Base-by-base conservation (phyloP, 495 filamentous ascomycete species). In the Annulohypoxylon stygium region DNA sequence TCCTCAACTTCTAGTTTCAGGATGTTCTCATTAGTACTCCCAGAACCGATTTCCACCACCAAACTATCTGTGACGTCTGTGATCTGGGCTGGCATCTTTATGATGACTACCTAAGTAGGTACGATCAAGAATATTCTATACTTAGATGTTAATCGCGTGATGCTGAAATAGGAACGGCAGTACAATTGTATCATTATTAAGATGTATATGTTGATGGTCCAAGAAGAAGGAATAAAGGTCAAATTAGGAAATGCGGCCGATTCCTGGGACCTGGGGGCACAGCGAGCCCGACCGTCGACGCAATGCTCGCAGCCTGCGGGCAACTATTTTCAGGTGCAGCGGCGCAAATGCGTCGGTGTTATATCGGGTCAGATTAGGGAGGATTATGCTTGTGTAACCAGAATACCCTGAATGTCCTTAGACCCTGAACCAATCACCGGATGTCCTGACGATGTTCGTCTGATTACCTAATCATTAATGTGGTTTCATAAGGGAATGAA, bases 261-360 rank as follows among this genome's bases (percentile, higher is more conserved):
- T 30, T 26, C 9, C 14, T 26, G 20, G 18, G 20, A 20, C 9
- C 14, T 26, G 20, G 18, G 20, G 50, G 23, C 50, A 30, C 43
- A 20, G 4, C 43, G 18, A 7, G 43, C 18, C 16, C 12, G 5
- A 23, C 20, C 20, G 20, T 23, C 20, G 20, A 47, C 12, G 4
- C 11, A 53, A 30, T 53, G 4, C 26, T 53, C 16, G 23, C 39
- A 25, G 7, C 2, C 10, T 26, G 53, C 33, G 25, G 1, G 25
- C 12, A 3, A 47, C 14, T 3, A 16, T 61, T 12, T 25, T 20
- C 16, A 39, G 30, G 8, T 48, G 3, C 9, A 67, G n/a, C n/a
- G 16, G 51, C 65, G 65, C 65, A 67, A 30, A 18, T 67, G 65
- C 54, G 65, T 33, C 65, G 54, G 65, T 30, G 50, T 36, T 62